These are phyloP conservation scores for Aspergillus heteromorphus DNA, from an alignment of 495 filamentous ascomycete genomes.

Conservation along the genomic window DNA sequence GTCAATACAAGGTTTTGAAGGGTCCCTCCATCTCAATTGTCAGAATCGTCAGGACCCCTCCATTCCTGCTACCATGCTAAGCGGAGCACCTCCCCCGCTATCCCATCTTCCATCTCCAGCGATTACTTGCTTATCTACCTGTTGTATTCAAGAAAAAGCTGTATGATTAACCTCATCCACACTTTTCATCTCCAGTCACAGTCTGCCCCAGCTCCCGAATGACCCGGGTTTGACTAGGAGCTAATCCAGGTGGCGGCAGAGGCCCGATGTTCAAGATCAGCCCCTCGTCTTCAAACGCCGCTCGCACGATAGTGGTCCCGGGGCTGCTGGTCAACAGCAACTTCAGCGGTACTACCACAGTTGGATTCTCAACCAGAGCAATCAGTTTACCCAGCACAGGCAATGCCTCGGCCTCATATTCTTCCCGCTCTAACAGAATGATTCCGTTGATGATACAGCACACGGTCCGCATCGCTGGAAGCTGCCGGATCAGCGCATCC, in stretches of 20 bases:
- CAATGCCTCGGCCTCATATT: neutral
- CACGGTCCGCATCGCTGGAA: neutral
- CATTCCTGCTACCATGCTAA: no score
- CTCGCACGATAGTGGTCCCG: neutral
- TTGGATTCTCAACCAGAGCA: neutral
- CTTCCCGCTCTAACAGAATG: neutral
- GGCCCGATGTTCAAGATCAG: neutral
- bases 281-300: neutral
- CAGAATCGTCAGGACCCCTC: no score
- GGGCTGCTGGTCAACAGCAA: constrained; percentile 1
- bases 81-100: no score
- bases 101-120: no score
- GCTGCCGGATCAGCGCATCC: neutral
- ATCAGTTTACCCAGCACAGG: neutral
- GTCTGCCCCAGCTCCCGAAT: neutral
- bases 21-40: no score
- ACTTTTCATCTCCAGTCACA: no score
- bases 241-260: neutral
- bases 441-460: neutral
- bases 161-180: no score
- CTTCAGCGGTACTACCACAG: neutral
- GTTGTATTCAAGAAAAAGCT: no score
- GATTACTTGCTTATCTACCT: no score
- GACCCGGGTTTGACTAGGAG: neutral
- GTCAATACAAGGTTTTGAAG: no score